These are phyloP conservation scores for Claviceps sp. DNA, from an alignment of 2,329 filamentous ascomycete genomes.

Conservation along the genomic window DNA sequence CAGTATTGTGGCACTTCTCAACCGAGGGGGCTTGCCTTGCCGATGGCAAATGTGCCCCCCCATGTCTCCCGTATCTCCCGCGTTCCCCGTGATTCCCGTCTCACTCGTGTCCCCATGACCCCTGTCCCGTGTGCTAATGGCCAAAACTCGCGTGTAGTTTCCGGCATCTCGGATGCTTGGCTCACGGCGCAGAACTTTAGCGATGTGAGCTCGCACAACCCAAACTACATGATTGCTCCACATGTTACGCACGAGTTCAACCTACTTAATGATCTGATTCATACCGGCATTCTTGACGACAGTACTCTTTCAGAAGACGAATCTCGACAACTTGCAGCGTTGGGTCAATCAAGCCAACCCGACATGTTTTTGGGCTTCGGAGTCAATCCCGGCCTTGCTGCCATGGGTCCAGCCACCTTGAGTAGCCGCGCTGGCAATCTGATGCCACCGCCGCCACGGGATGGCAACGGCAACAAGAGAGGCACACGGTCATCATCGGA, in stretches of 20 bases:
- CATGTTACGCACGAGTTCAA: slow-evolving; percentile 97
- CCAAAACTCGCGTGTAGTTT: slow-evolving; percentile 34
- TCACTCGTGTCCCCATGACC: not conserved
- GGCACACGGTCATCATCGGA: slow-evolving; percentile 57
- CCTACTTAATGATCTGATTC: slow-evolving; percentile 89
- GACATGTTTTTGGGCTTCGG: slow-evolving; percentile 37
- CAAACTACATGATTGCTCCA: slow-evolving; percentile 83
- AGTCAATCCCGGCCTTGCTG: slow-evolving; percentile 22
- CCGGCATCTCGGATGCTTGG: slow-evolving; percentile 74
- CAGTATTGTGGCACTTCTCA: not conserved
- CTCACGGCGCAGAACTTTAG: slow-evolving; percentile 69
- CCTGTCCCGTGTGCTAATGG: slow-evolving; percentile 5
- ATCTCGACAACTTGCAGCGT: slow-evolving; percentile 30
- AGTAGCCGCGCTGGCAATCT: slow-evolving; percentile 18
- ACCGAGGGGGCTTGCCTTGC: not conserved
- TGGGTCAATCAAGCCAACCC: slow-evolving; percentile 27
- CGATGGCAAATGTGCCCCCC: too few relatives aligned
- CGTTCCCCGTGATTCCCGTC: too few relatives aligned
- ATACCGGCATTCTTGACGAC: slow-evolving; percentile 82
- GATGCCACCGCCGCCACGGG: slow-evolving; percentile 36
- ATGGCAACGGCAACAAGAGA: slow-evolving; percentile 41
- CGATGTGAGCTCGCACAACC: slow-evolving; percentile 89
- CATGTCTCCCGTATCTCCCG: too few relatives aligned
- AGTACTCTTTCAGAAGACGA: slow-evolving; percentile 58
- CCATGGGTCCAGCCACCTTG: slow-evolving; percentile 11